A percentile compares a stretch with the other conserved stretches of the same genome.
These are phyloP conservation scores for Cordyceps tenuipes DNA, from an alignment of 2,329 filamentous ascomycete genomes.

Conservation along the genomic window DNA sequence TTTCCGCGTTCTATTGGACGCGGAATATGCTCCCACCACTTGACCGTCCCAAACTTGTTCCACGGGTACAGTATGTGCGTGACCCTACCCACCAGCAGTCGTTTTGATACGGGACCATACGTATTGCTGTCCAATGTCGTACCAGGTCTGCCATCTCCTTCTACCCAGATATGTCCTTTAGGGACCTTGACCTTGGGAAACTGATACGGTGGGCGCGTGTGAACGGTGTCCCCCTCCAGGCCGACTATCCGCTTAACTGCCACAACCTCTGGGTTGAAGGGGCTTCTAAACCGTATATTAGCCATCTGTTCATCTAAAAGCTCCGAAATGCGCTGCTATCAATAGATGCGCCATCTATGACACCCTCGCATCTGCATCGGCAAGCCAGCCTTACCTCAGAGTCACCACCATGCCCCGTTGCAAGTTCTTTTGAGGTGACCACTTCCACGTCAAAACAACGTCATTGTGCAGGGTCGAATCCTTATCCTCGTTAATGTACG, in stretches of 20 bases:
- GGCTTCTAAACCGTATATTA: conserved; percentile 47
- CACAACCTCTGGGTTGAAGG: conserved; percentile 57
- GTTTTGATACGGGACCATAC: conserved; percentile 75
- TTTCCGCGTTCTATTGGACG: background rate
- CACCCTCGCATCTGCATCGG: background rate
- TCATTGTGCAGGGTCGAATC: conserved; percentile 47
- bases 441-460: conserved; percentile 51
- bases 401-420: conserved; percentile 68
- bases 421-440: conserved; percentile 48
- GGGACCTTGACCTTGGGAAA: conserved; percentile 56
- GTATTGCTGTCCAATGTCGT: conserved; percentile 77
- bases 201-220: conserved; percentile 54
- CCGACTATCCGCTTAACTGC: conserved; percentile 79
- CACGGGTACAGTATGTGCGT: conserved; percentile 65
- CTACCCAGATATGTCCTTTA: conserved; percentile 84
- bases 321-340: background rate
- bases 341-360: background rate
- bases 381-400: conserved; percentile 45
- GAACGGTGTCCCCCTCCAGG: conserved; percentile 69
- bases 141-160: conserved; percentile 71
- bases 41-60: conserved; percentile 46
- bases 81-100: conserved; percentile 66
- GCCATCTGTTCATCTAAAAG: background rate
- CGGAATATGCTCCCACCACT: conserved; percentile 45
- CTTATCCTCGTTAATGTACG: conserved; percentile 61